These are phyloP conservation scores for Coelastrella sp. DNA, from an alignment of 139 green algal species.

Conservation along the genomic window DNA sequence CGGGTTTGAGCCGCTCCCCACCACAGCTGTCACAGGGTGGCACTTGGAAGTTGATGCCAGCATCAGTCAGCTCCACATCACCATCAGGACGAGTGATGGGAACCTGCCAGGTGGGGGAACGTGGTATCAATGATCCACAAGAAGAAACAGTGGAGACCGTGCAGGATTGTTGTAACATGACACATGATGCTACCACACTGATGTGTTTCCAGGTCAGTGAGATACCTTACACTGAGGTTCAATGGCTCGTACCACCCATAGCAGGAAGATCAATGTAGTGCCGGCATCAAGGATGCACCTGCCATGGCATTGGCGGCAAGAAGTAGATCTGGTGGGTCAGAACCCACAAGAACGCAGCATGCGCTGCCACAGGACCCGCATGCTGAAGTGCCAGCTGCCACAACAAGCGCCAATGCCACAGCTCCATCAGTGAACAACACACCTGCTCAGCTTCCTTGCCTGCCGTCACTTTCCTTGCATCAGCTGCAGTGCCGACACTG, in stretches of 20 bases:
- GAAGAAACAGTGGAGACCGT: background rate
- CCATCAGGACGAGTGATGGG: slow-evolving; percentile 75
- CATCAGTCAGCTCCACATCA: slow-evolving; percentile 82
- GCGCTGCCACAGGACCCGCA: no score
- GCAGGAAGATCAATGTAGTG: no score
- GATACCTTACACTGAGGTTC: no score
- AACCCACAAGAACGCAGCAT: no score
- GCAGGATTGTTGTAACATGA: background rate
- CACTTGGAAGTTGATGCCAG: slow-evolving; percentile 72
- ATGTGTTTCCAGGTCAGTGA: no score
- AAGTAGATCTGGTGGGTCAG: no score
- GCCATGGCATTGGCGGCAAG: no score
- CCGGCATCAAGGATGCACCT: no score
- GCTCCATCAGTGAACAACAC: background rate
- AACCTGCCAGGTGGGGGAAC: background rate
- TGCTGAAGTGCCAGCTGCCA: background rate
- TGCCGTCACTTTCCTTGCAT: slow-evolving; percentile 18
- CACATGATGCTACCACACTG: no score
- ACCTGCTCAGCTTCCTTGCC: slow-evolving; percentile 28
- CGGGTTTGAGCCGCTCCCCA: slow-evolving; percentile 84
- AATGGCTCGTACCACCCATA: no score
- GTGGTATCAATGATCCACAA: no score
- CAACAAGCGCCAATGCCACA: background rate
- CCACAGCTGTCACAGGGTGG: slow-evolving; percentile 77
- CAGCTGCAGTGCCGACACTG: slow-evolving; percentile 32